phyloP scores from a whole-genome alignment of 2,329 filamentous ascomycete species.

The Aspergillus flavus region DNA sequence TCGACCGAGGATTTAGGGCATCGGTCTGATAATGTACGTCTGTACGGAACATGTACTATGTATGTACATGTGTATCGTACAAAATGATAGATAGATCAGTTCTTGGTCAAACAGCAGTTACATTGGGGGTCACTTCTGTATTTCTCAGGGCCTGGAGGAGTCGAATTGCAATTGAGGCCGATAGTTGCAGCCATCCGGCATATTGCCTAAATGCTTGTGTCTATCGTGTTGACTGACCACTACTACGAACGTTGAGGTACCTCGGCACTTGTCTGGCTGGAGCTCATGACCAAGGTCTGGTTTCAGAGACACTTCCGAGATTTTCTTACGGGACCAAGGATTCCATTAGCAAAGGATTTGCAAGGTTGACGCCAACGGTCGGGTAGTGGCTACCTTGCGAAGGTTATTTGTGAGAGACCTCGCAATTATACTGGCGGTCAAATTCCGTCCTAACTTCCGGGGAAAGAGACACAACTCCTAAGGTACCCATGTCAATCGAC shows the following conservation, averaged over 20 bases:
- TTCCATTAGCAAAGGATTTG: slow-evolving; percentile 16
- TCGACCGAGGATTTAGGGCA: slow-evolving; percentile 15
- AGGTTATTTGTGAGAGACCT: neutral
- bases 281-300: neutral
- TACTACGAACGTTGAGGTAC: slow-evolving; percentile 8
- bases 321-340: slow-evolving; percentile 5
- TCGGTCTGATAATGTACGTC: slow-evolving; percentile 16
- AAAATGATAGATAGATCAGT: neutral
- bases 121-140: neutral
- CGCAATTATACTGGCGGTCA: slow-evolving; percentile 14
- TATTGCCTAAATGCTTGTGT: slow-evolving; percentile 18
- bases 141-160: slow-evolving; percentile 13
- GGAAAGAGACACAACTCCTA: slow-evolving; percentile 12
- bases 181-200: slow-evolving; percentile 14
- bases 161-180: slow-evolving; percentile 20
- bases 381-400: slow-evolving; percentile 14
- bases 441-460: slow-evolving; percentile 19
- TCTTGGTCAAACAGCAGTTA: neutral
- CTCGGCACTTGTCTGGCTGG: neutral
- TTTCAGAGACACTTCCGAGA: neutral
- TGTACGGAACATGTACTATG: neutral
- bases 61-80: neutral
- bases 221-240: slow-evolving; percentile 11
- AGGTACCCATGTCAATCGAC: slow-evolving; percentile 17
- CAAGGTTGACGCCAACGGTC: slow-evolving; percentile 14